Evolutionary conservation across 257 asterid species (phyloP), one percentile per base, ranked within the genome.

Genomic region (Salvia miltiorrhiza): DNA sequence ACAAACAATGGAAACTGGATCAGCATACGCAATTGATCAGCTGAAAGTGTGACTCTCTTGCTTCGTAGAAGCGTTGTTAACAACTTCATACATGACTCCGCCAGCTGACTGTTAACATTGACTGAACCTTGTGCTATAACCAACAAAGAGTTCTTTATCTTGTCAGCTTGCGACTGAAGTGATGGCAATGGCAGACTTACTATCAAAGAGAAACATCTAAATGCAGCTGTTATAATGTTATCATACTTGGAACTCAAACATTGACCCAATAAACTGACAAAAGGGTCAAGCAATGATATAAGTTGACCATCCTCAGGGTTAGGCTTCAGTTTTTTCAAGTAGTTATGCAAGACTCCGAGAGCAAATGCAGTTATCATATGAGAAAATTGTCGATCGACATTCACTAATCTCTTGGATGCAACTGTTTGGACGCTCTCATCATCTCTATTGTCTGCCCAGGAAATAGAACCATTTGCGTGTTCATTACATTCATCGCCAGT

Each of bases 1-100:
- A 90, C 86, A 78, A 93, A 90, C 71, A 93, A 54, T 0, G 99
- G 97, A 76, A 93, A 90, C 47, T 87, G 96, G 72, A 90, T 81
- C 74, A 93, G 72, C 90, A 86, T 82, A 75, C 87, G 87, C 77
- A 93, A 76, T 76, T 93, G 97, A 65, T 85, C 90, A 37, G 84
- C 69, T 14, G 99, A 84, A 61, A 90, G 93, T 19, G 93, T 87
- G 66, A 89, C 83, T 72, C 83, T 80, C 60, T 86, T 82, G 78
- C 82, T 85, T 39, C 84, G 88, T 13, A 90, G 76, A 76, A 93
- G 96, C 44, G 77, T 79, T 4, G 91, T 84, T 78, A 93, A 74
- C 84, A 89, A 79, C 82, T 85, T 83, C 71, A 90, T 65, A 59
- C 97, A 93, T 65, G 99, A 82, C 74, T 93, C 99, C 35, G 83